Conservation (phyloP, 192 early-diverging fungal genomes). For the Coemansia sp. region DNA sequence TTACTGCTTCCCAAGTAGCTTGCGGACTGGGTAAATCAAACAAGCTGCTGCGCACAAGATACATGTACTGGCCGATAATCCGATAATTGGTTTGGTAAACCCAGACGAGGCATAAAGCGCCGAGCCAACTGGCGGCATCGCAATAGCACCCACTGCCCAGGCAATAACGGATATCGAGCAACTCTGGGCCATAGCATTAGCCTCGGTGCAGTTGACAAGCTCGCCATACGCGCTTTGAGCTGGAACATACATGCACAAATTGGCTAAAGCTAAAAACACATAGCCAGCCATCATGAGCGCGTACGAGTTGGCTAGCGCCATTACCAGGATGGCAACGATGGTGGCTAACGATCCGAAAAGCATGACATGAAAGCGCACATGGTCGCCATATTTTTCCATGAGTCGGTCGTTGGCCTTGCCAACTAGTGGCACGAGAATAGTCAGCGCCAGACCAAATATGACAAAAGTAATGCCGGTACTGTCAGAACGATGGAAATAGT, state of each 20-base stretch:
- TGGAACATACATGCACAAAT: conserved; percentile 33
- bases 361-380: conserved; percentile 34
- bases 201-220: conserved; percentile 26
- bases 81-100: conserved; percentile 22
- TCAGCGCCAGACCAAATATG: conserved; percentile 28
- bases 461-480: conserved; percentile 31
- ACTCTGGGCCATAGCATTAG: conserved; percentile 30
- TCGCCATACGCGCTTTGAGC: conserved; percentile 40
- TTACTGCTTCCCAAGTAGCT: neutral
- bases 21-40: conserved; percentile 7
- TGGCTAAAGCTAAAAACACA: conserved; percentile 22
- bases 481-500: conserved; percentile 15
- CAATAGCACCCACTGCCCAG: conserved; percentile 29
- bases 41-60: conserved; percentile 19
- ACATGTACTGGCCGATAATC: conserved; percentile 8
- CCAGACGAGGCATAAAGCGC: conserved; percentile 27
- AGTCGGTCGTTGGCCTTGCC: conserved; percentile 26
- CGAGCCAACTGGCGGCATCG: conserved; percentile 27
- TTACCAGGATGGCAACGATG: conserved; percentile 11
- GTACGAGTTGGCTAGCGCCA: conserved; percentile 29
- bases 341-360: conserved; percentile 19
- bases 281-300: conserved; percentile 35
- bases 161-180: conserved; percentile 25
- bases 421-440: conserved; percentile 18
- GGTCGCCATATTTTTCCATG: conserved; percentile 21